phyloP scores from a whole-genome alignment of 495 filamentous ascomycete species.

The Talaromyces nanjingensis region DNA sequence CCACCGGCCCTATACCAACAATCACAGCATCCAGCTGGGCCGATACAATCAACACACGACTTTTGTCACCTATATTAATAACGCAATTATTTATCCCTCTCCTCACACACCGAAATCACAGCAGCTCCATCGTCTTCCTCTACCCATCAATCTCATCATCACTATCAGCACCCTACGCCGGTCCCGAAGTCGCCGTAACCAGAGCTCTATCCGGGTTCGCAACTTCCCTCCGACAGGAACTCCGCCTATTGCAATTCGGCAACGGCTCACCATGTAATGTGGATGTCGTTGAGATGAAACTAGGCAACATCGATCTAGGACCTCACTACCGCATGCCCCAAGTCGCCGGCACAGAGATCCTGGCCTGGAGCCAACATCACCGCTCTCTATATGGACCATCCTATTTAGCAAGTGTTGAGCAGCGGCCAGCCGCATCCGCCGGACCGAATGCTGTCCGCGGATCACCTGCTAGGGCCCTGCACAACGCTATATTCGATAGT shows the following conservation, averaged over 20 bases:
- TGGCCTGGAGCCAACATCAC: slow-evolving; percentile 56
- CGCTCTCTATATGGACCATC: slow-evolving; percentile 35
- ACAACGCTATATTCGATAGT: slow-evolving; percentile 83
- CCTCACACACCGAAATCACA: slow-evolving; percentile 47
- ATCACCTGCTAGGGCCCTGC: slow-evolving; percentile 64
- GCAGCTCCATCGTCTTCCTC: slow-evolving; percentile 64
- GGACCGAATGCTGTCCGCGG: slow-evolving; percentile 47
- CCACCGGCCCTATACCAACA: slow-evolving; percentile 71
- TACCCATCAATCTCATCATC: slow-evolving; percentile 80
- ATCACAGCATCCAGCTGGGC: slow-evolving; percentile 76
- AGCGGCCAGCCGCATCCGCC: slow-evolving; percentile 34
- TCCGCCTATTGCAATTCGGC: slow-evolving; percentile 35
- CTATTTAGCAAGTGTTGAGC: slow-evolving; percentile 37
- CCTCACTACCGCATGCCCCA: slow-evolving; percentile 34
- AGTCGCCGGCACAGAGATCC: slow-evolving; percentile 52
- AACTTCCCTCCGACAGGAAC: slow-evolving; percentile 65
- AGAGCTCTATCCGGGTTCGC: slow-evolving; percentile 77
- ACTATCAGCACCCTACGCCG: slow-evolving; percentile 76
- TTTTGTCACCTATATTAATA: slow-evolving; percentile 86
- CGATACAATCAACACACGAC: slow-evolving; percentile 81
- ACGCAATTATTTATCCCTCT: slow-evolving; percentile 81
- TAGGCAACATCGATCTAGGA: slow-evolving; percentile 76
- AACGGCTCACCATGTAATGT: slow-evolving; percentile 50
- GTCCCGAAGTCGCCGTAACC: slow-evolving; percentile 70
- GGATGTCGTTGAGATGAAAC: slow-evolving; percentile 72